Percentiles rank a stretch among this genome's conserved stretches.
These are phyloP conservation scores for Cudoniella acicularis DNA, from an alignment of 495 filamentous ascomycete species.

Conservation along the genomic window DNA sequence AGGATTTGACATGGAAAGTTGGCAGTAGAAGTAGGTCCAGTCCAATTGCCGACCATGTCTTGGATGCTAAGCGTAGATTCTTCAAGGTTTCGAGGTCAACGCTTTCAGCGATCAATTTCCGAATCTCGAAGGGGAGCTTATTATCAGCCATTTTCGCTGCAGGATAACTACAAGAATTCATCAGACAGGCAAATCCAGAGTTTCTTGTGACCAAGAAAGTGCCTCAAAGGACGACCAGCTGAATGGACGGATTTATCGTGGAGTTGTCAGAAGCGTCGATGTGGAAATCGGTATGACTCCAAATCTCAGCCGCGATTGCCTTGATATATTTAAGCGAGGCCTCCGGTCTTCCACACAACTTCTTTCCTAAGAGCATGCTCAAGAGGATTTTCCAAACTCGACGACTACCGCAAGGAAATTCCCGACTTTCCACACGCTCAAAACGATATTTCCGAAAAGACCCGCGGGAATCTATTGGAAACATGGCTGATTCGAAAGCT, in stretches of 20 bases:
- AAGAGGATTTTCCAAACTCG: not conserved
- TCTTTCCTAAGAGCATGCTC: not conserved
- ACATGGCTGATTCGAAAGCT: not conserved
- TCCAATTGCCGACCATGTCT: constrained; percentile 12
- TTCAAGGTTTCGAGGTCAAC: constrained; percentile 11
- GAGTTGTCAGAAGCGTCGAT: not conserved
- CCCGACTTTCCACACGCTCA: not conserved
- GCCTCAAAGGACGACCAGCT: too few species aligned
- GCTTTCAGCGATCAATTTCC: constrained; percentile 10
- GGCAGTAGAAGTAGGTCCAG: constrained; percentile 14
- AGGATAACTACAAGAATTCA: not conserved
- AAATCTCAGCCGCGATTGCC: not conserved
- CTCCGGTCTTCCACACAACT: not conserved
- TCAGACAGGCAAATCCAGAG: too few species aligned
- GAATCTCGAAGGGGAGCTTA: constrained; percentile 16
- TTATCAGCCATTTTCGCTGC: not conserved
- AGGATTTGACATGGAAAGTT: constrained; percentile 11
- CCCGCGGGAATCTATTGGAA: not conserved
- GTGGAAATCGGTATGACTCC: not conserved
- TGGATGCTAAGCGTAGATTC: constrained; percentile 14
- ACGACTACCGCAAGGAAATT: not conserved
- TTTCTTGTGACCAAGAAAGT: too few species aligned
- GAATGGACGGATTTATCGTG: too few species aligned
- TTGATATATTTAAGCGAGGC: not conserved
- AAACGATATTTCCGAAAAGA: not conserved